Evolutionary conservation across 1,284 basidiomycete species (phyloP).

Genomic region (Malassezia japonica): DNA sequence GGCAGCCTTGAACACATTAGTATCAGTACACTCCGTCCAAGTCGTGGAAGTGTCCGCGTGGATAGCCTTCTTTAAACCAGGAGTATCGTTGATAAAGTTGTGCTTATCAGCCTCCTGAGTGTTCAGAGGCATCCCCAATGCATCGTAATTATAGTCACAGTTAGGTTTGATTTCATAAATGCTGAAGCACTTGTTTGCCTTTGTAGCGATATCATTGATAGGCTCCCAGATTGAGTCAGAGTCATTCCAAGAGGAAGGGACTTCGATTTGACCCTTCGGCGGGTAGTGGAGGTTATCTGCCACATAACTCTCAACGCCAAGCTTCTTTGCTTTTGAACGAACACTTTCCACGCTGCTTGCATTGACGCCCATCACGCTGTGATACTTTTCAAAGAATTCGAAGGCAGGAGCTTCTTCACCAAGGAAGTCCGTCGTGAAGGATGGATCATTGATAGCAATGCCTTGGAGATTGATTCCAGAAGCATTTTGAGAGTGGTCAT

Average conservation of each 20-base stretch:
- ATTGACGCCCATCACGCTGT: slow-evolving; percentile 18
- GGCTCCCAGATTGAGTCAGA: background rate
- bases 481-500: slow-evolving; percentile 14
- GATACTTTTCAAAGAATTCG: slow-evolving; percentile 15
- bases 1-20: slow-evolving; percentile 20
- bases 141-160: slow-evolving; percentile 9
- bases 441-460: slow-evolving; percentile 41
- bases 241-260: background rate
- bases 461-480: slow-evolving; percentile 35
- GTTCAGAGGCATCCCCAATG: slow-evolving; percentile 21
- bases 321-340: slow-evolving; percentile 10
- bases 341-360: slow-evolving; percentile 20
- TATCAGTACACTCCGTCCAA: slow-evolving; percentile 26
- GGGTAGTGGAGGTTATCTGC: slow-evolving; percentile 36
- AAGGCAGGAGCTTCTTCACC: slow-evolving; percentile 28
- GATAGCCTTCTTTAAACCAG: slow-evolving; percentile 35
- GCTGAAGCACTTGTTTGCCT: slow-evolving; percentile 5
- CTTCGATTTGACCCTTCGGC: slow-evolving; percentile 21
- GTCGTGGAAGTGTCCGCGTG: slow-evolving; percentile 22
- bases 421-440: slow-evolving; percentile 25
- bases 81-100: slow-evolving; percentile 27
- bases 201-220: background rate
- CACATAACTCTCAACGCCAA: slow-evolving; percentile 29
- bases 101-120: slow-evolving; percentile 1
- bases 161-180: slow-evolving; percentile 7